A percentile compares a stretch with the other conserved stretches of the same genome.
Conservation (phyloP, 108 stramenopile genomes). For the Cyclotella sp. region DNA sequence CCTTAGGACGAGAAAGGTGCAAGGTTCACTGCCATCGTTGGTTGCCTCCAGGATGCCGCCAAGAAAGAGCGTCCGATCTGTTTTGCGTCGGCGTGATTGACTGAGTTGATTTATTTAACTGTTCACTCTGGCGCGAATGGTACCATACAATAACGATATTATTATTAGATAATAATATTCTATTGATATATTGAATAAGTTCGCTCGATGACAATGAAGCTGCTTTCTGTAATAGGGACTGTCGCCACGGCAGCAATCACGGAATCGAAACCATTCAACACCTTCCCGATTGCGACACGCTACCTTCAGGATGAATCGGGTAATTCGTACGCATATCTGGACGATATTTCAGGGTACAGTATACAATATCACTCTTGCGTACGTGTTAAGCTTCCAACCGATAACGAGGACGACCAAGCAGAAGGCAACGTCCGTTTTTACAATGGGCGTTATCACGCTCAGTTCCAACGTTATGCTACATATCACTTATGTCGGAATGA, state of each 20-base stretch:
- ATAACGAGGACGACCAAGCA: constrained; percentile 51
- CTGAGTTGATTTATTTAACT: too few relatives aligned
- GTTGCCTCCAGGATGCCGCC: too few relatives aligned
- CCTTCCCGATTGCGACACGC: background rate
- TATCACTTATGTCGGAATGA: constrained; percentile 54
- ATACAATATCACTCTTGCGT: constrained; percentile 35
- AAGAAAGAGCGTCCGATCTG: too few relatives aligned
- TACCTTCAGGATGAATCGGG: constrained; percentile 22
- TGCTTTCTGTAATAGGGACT: background rate
- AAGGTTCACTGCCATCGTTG: too few relatives aligned
- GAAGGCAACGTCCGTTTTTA: constrained; percentile 66
- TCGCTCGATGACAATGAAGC: constrained; percentile 10
- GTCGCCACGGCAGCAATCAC: background rate
- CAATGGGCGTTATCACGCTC: constrained; percentile 62
- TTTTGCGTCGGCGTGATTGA: too few relatives aligned
- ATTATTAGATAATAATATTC: too few relatives aligned
- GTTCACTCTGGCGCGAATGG: too few relatives aligned
- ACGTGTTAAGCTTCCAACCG: constrained; percentile 41
- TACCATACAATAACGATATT: too few relatives aligned
- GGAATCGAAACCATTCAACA: background rate
- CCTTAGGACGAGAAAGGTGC: too few relatives aligned
- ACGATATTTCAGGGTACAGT: constrained; percentile 37
- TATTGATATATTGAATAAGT: too few relatives aligned
- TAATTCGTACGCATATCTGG: constrained; percentile 29
- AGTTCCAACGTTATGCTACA: constrained; percentile 48